Evolutionary conservation across 305 asterid species (phyloP).

Genomic region (Solanum hybrid): DNA sequence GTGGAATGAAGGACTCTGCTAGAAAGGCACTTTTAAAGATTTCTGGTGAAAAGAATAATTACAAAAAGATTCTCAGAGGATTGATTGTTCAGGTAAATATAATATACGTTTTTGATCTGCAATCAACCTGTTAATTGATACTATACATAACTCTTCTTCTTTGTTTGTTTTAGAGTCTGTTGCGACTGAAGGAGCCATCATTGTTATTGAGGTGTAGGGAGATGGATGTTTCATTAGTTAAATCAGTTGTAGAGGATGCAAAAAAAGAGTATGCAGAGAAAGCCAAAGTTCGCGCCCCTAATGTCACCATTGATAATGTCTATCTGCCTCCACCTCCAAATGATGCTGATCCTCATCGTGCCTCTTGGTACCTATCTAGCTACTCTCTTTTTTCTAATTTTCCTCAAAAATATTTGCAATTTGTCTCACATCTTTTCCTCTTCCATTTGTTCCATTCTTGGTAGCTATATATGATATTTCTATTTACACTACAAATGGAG

Average conservation of each 20-base stretch:
- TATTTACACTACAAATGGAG: not conserved
- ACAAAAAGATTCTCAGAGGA: slow-evolving; percentile 25
- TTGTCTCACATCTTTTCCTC: not conserved
- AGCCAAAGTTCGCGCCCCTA: slow-evolving; percentile 20
- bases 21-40: slow-evolving; percentile 26
- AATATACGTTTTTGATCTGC: not conserved
- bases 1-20: slow-evolving; percentile 31
- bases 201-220: slow-evolving; percentile 37
- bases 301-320: slow-evolving; percentile 21
- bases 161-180: slow-evolving; percentile 16
- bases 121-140: not conserved
- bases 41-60: slow-evolving; percentile 13
- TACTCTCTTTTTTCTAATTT: not conserved
- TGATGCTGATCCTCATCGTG: slow-evolving; percentile 8
- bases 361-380: slow-evolving; percentile 19
- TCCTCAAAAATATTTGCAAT: not conserved
- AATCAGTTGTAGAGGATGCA: slow-evolving; percentile 30
- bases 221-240: slow-evolving; percentile 24
- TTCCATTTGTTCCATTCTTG: not conserved
- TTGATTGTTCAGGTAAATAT: slow-evolving; percentile 26
- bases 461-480: not conserved
- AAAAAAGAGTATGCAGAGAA: slow-evolving; percentile 26
- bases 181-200: slow-evolving; percentile 26
- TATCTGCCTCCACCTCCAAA: slow-evolving; percentile 35
- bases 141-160: not conserved